A percentile compares a stretch with the other conserved stretches of the same genome.
Conservation (phyloP, 371 early-diverging fungal genomes). For the Apophysomyces sp. region DNA sequence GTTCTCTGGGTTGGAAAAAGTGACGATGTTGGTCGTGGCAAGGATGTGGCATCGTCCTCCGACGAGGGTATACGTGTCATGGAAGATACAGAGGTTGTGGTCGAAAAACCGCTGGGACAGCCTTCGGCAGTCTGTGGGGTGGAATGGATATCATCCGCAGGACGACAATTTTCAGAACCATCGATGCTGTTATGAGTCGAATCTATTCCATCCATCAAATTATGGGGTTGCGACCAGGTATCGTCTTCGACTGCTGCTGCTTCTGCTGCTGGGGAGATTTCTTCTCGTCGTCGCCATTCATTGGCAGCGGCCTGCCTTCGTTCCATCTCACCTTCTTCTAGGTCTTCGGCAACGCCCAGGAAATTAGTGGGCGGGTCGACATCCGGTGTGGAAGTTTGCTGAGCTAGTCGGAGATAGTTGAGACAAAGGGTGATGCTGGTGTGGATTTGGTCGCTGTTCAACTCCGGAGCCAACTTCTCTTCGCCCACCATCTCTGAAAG, state of each 20-base stretch:
- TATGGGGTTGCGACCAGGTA: slow-evolving; percentile 11
- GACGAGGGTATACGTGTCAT: slow-evolving; percentile 19
- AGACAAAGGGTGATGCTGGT: slow-evolving; percentile 37
- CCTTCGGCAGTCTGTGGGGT: neutral
- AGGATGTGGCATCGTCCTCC: slow-evolving; percentile 1
- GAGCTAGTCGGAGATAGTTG: slow-evolving; percentile 48
- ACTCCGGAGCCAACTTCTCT: neutral
- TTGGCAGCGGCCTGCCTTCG: slow-evolving; percentile 37
- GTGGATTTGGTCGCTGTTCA: slow-evolving; percentile 20
- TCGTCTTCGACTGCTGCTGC: slow-evolving; percentile 8
- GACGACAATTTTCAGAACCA: slow-evolving; percentile 5
- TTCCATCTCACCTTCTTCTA: slow-evolving; percentile 47
- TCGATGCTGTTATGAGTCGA: slow-evolving; percentile 15
- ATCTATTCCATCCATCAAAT: slow-evolving; percentile 30
- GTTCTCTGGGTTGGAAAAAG: slow-evolving; percentile 8
- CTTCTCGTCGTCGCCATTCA: slow-evolving; percentile 30
- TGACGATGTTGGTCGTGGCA: neutral
- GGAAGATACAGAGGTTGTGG: slow-evolving; percentile 12
- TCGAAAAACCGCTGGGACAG: slow-evolving; percentile 14
- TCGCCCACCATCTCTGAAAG: slow-evolving; percentile 36
- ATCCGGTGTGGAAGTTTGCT: slow-evolving; percentile 25
- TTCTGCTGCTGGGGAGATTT: slow-evolving; percentile 16
- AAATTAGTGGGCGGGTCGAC: slow-evolving; percentile 8
- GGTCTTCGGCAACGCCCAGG: slow-evolving; percentile 20
- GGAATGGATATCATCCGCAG: slow-evolving; percentile 5